Evolutionary conservation across 2,329 filamentous ascomycete species (phyloP), one percentile per base, ranked within the genome.

Genomic region (Monosporascus sp.): DNA sequence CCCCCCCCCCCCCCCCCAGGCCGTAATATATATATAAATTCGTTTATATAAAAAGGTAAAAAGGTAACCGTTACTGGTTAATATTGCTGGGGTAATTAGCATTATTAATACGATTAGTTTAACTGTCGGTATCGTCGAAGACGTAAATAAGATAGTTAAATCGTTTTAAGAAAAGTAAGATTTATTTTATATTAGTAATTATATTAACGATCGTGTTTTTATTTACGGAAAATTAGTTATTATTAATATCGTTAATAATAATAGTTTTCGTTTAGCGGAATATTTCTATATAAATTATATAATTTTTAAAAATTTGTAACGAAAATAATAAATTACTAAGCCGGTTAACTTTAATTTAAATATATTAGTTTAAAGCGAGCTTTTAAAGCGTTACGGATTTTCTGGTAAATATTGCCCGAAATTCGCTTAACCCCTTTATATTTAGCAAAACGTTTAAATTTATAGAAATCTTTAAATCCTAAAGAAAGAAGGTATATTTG

Each of bases 351-450:
- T 17, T 17, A 20, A 44, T 16, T 65, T n/a, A 37, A 27, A 51
- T 71, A 36, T 71, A 85, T 83, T 26, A 59, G 57, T 6, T 71
- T 59, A 0, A 92, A 69, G 0, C 77, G 73, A 0, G 61, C 56
- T 22, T 76, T 81, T 1, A 92, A 50, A 0, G 75, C 81, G 0
- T 4, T 19, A 0, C 89, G 75, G 0, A 78, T 68, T 0, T 88
- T 85, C 0, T 84, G 75, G 61, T 92, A 92, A 3, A 91, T 85
- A 0, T 46, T 59, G 0, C 66, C 79, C 0, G 84, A 86, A 7
- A 92, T 90, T 0, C 88, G 76, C 66, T 91, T 91, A 0, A 93
- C 85, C 0, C 89, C 89, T 1, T 88, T 89, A 6, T 89, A 83
- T 5, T 88, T 82, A 1, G 89, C 89, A 0, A 92, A 71, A 43